These are phyloP conservation scores for Hyaloscypha bicolor DNA, from an alignment of 495 filamentous ascomycete genomes.

Conservation along the genomic window DNA sequence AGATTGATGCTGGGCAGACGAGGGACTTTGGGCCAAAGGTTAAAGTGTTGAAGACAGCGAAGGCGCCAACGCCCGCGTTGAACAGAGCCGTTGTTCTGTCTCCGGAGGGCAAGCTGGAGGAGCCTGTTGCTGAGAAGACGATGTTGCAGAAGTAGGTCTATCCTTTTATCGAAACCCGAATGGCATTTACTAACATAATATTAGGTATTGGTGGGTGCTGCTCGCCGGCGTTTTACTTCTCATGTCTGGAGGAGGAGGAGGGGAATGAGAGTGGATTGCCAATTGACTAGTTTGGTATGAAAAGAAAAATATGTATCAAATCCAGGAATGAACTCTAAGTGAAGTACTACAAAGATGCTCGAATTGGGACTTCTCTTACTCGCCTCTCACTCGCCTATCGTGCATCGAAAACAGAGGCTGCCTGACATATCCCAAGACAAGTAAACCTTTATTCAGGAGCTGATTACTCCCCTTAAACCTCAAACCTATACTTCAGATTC, in stretches of 20 bases:
- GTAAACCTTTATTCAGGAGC: neutral
- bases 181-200: constrained; percentile 5
- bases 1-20: constrained; percentile 56
- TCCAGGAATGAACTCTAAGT: no score
- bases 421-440: neutral
- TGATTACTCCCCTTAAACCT: neutral
- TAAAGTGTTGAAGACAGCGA: constrained; percentile 44
- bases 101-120: constrained; percentile 59
- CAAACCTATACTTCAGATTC: neutral
- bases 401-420: no score
- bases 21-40: constrained; percentile 60
- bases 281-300: neutral
- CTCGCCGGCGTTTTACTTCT: constrained; percentile 36
- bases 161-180: neutral
- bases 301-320: no score
- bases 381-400: no score
- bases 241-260: constrained; percentile 45
- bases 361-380: no score
- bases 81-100: constrained; percentile 68
- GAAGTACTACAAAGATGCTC: no score
- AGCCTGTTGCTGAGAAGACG: constrained; percentile 59
- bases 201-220: constrained; percentile 52
- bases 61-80: constrained; percentile 57
- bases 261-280: constrained; percentile 24
- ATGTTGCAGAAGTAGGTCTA: constrained; percentile 69